phyloP scores from a whole-genome alignment of 352 stramenopile species.

The Globisporangium takayamanum region DNA sequence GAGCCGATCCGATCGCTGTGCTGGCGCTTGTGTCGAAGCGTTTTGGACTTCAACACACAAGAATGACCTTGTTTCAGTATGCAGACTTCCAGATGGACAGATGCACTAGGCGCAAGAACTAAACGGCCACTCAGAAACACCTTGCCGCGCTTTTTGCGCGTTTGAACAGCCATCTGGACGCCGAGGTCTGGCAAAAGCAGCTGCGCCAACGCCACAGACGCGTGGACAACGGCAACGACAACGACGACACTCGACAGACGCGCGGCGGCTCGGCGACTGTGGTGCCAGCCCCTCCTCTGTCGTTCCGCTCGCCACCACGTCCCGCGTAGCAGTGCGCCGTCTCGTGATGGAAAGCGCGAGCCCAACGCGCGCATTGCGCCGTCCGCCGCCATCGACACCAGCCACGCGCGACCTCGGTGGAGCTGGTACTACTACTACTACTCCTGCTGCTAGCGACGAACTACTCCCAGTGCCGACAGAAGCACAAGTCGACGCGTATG shows the following conservation, averaged over 20 bases:
- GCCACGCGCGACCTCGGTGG: too few relatives aligned
- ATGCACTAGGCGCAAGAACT: too few relatives aligned
- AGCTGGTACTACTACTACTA: neutral
- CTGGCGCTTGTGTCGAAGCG: too few relatives aligned
- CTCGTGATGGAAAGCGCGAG: conserved; percentile 11
- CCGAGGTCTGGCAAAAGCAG: neutral
- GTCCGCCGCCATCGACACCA: neutral
- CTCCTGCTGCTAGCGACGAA: conserved; percentile 1
- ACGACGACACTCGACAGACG: neutral
- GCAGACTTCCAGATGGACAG: too few relatives aligned
- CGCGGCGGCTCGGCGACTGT: conserved; percentile 4
- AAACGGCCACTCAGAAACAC: too few relatives aligned
- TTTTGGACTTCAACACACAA: too few relatives aligned
- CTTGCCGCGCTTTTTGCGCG: neutral
- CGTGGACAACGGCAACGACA: neutral
- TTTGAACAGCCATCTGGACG: neutral
- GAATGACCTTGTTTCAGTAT: too few relatives aligned
- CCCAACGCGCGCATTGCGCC: neutral
- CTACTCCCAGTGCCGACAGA: neutral
- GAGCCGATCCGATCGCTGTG: too few relatives aligned
- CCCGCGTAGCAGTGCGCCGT: conserved; percentile 9
- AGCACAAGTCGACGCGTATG: conserved; percentile 6
- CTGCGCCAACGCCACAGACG: neutral
- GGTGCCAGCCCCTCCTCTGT: neutral
- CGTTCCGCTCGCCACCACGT: conserved; percentile 7